Percentiles rank a stretch among this genome's conserved stretches.
These are phyloP conservation scores for Aspergillus fijiensis DNA, from an alignment of 2,329 filamentous ascomycete species.

Conservation along the genomic window DNA sequence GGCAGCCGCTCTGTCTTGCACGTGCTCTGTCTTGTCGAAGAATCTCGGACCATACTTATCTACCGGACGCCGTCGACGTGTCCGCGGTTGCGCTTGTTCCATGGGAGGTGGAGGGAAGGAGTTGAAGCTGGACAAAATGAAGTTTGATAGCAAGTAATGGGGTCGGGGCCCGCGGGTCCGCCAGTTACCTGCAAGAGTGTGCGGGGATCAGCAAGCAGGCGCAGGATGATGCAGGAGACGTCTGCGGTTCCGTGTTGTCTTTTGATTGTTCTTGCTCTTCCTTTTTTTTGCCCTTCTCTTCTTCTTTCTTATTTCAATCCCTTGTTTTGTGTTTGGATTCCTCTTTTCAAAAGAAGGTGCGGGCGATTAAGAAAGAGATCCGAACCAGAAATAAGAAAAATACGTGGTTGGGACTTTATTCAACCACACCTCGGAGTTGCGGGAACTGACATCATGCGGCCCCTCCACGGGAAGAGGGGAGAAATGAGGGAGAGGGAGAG, in stretches of 20 bases:
- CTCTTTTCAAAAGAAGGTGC: neutral
- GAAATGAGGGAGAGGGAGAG: neutral
- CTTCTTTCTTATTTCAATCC: neutral
- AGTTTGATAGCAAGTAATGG: neutral
- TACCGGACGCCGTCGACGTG: slow-evolving; percentile 23
- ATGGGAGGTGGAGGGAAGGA: slow-evolving; percentile 5
- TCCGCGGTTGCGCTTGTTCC: slow-evolving; percentile 21
- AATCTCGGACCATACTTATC: slow-evolving; percentile 41
- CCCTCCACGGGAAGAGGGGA: neutral
- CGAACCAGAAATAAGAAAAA: neutral
- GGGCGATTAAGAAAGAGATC: neutral
- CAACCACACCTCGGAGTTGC: neutral
- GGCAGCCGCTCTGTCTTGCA: slow-evolving; percentile 36
- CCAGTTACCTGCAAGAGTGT: slow-evolving; percentile 8
- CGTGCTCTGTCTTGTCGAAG: slow-evolving; percentile 40
- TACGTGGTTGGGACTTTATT: neutral
- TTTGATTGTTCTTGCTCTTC: neutral
- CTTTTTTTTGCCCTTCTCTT: neutral
- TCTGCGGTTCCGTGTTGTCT: neutral
- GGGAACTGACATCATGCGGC: neutral
- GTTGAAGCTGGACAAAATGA: neutral
- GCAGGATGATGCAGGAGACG: neutral
- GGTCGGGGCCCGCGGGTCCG: neutral
- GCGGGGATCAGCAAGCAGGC: neutral
- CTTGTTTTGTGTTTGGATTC: too few relatives aligned